phyloP scores from a whole-genome alignment of 176 grass and related monocot genomes.

The Cenchrus fungigraminus region DNA sequence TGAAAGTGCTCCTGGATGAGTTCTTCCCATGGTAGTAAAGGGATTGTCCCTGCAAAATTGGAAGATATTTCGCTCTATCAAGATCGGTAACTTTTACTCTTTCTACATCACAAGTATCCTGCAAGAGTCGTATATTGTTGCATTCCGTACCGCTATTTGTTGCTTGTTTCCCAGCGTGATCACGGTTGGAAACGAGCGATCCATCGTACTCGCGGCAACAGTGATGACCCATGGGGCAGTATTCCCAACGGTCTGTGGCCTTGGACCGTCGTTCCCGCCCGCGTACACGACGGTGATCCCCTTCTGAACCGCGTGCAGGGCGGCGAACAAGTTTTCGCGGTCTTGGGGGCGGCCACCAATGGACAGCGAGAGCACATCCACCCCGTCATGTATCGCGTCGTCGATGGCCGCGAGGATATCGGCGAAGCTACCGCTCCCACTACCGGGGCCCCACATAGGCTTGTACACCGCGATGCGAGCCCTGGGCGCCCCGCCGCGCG shows the following conservation, averaged over 20 bases:
- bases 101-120: too few species aligned
- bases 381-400: constrained; percentile 35
- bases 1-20: too few species aligned
- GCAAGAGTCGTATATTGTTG: too few species aligned
- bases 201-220: constrained; percentile 23
- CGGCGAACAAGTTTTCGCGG: neutral
- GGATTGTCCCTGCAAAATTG: too few species aligned
- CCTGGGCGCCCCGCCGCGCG: neutral
- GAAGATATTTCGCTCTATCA: too few species aligned
- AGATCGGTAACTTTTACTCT: too few species aligned
- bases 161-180: constrained; percentile 42
- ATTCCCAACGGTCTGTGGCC: accelerated
- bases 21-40: neutral
- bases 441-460: neutral
- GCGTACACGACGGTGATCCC: constrained; percentile 29
- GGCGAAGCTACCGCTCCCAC: neutral
- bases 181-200: constrained; percentile 27
- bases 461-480: constrained; percentile 43
- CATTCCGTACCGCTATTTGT: constrained; percentile 12
- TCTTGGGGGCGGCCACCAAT: too few species aligned
- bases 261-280: neutral
- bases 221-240: constrained; percentile 39
- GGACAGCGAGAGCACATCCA: constrained; percentile 33
- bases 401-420: constrained; percentile 37
- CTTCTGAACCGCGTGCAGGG: constrained; percentile 33